Evolutionary conservation across 495 filamentous ascomycete species (phyloP).

Genomic region (Friedmanniomyces endolithicus): DNA sequence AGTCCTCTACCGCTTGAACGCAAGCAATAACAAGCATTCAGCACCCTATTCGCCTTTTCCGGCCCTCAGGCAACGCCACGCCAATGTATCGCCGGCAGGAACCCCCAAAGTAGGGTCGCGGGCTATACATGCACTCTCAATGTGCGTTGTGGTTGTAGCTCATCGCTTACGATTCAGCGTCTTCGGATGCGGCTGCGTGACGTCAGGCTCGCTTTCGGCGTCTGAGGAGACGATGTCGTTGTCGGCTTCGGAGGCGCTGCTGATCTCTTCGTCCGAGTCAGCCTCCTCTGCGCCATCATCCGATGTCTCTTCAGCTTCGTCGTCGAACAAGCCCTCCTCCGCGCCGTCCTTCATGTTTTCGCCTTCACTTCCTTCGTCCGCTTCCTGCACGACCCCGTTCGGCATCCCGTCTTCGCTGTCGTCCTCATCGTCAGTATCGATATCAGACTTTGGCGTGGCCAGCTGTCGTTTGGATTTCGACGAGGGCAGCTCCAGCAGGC

Average conservation of each 20-base stretch:
- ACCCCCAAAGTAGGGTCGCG: not conserved
- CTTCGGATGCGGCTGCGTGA: slow-evolving; percentile 4
- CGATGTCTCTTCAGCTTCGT: slow-evolving; percentile 31
- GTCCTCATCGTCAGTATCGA: slow-evolving; percentile 20
- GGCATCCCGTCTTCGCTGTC: slow-evolving; percentile 17
- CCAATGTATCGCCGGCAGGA: not conserved
- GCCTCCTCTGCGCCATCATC: slow-evolving; percentile 31
- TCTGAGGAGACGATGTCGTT: slow-evolving; percentile 16
- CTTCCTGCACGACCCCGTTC: slow-evolving; percentile 20
- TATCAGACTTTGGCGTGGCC: slow-evolving; percentile 25
- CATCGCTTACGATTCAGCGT: slow-evolving; percentile 13
- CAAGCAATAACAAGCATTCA: not conserved
- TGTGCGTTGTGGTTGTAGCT: not conserved
- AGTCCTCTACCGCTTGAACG: slow-evolving; percentile 19
- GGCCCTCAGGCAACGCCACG: not conserved
- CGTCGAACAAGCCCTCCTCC: slow-evolving; percentile 21
- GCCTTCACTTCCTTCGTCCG: slow-evolving; percentile 18
- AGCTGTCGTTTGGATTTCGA: slow-evolving; percentile 1
- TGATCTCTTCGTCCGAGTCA: slow-evolving; percentile 29
- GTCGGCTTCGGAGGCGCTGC: slow-evolving; percentile 13
- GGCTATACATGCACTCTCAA: not conserved
- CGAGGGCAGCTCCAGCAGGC: not conserved
- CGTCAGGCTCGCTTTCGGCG: slow-evolving; percentile 10
- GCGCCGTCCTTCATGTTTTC: slow-evolving; percentile 19
- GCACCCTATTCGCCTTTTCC: not conserved